Evolutionary conservation across 108 stramenopile genomes (phyloP).

Genomic region (Discostella stelligeroides): DNA sequence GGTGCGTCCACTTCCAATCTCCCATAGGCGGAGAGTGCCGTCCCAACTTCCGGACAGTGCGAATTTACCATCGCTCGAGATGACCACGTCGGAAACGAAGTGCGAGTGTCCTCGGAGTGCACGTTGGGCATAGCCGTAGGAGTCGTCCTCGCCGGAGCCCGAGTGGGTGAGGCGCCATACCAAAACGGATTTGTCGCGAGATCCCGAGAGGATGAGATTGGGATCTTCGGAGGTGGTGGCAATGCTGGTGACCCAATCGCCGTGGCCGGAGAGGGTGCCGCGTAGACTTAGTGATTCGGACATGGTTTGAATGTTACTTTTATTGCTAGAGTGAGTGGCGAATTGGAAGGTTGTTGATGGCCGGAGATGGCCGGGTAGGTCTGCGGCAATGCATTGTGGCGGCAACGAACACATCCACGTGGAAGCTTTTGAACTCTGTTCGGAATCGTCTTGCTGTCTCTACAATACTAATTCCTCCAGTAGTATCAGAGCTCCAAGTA

Average conservation of each 20-base stretch:
- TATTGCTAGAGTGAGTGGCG: too few relatives aligned
- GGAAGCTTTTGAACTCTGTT: neutral
- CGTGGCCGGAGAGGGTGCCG: constrained; percentile 92
- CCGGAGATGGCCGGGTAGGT: neutral
- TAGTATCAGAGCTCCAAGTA: neutral
- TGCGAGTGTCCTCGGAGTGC: constrained; percentile 98
- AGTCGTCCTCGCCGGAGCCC: constrained; percentile 62
- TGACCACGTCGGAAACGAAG: constrained; percentile 98
- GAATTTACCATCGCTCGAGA: constrained; percentile 96
- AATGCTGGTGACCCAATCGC: constrained; percentile 99
- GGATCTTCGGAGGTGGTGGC: constrained; percentile 98
- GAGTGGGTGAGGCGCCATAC: constrained; percentile 94
- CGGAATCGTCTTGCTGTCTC: constrained; percentile 1
- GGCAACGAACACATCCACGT: constrained; percentile 5
- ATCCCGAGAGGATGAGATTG: constrained; percentile 95
- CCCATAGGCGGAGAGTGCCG: constrained; percentile 98
- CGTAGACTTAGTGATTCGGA: constrained; percentile 92
- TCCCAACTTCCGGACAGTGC: constrained; percentile 98
- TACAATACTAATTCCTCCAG: constrained; percentile 2
- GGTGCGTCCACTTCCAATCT: constrained; percentile 96
- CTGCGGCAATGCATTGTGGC: neutral
- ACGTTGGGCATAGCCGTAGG: constrained; percentile 95
- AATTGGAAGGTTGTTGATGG: neutral
- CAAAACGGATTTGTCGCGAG: constrained; percentile 97
- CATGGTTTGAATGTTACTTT: constrained; percentile 53